Evolutionary conservation across 2,329 filamentous ascomycete species (phyloP), one percentile per base, ranked within the genome.

Genomic region (Aspergillus puulaauensis): DNA sequence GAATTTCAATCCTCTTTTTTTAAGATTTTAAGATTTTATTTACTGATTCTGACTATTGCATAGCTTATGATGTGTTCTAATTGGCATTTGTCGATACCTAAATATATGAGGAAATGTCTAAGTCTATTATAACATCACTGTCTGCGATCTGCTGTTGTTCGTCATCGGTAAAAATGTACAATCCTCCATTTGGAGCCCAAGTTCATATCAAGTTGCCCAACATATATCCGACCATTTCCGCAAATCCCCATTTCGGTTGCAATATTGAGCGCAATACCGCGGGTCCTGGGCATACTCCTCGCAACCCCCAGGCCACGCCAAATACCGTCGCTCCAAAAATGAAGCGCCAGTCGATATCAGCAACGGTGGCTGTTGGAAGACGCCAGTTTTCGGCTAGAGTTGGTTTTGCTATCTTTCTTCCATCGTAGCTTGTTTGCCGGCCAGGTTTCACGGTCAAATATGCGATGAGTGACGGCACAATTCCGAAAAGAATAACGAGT

Each of bases 211-310:
- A 45, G 58, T 70, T 74, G 1, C 80, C 80, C 17, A 78, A 19
- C 68, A 75, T 75, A 59, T 79, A 82, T 4, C 80, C 80, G 17
- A 69, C 66, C 71, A 82, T 73, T 72, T 79, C 79, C 27, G 75
- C 59, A 33, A 74, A 24, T 3, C 80, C 80, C 80, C 80, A 82
- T 2, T 66, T 60, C 0, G 80, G 80, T 64, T 82, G 78, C 23
- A 78, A 64, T 15, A 80, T 64, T 21, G 76, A 67, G 45, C 80
- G 76, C 63, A 83, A 58, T 15, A 82, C 67, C 0, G 78, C 80
- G 8, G 82, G 80, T 0, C 82, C 82, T 11, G 82, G 82, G 66
- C 82, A 83, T 2, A 79, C 75, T 1, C 82, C 82, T 12, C 69
- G 72, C 58, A 82, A 61, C 0, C 82, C 82, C 81, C 81, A 84